Evolutionary conservation across 2,329 filamentous ascomycete species (phyloP).

Genomic region (Lasiodiplodia hormozganensis): DNA sequence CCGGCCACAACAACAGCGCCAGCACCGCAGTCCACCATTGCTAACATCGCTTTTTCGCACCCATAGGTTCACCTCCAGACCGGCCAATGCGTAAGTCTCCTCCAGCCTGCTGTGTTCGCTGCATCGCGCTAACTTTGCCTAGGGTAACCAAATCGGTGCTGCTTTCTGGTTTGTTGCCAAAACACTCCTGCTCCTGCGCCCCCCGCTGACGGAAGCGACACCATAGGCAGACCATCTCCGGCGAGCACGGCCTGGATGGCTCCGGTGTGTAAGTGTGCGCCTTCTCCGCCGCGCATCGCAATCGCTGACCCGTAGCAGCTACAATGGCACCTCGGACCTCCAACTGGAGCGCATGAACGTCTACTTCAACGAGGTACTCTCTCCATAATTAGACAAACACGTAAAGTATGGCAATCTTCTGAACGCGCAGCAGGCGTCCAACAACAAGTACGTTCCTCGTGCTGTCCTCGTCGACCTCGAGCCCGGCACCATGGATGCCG

Average conservation of each 20-base stretch:
- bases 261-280: slow-evolving; percentile 80
- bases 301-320: slow-evolving; percentile 61
- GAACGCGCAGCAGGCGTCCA: slow-evolving; percentile 71
- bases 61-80: slow-evolving; percentile 98
- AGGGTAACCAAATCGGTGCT: slow-evolving; percentile 99
- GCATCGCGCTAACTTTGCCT: slow-evolving; percentile 42
- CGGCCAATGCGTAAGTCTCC: slow-evolving; percentile 90
- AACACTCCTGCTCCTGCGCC: slow-evolving; percentile 4
- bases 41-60: slow-evolving; percentile 60
- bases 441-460: slow-evolving; percentile 99
- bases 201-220: slow-evolving; percentile 33
- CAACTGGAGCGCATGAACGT: slow-evolving; percentile 99
- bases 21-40: slow-evolving; percentile 55
- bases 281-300: slow-evolving; percentile 5
- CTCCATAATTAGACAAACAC: slow-evolving; percentile 29
- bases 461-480: slow-evolving; percentile 99
- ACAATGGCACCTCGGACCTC: slow-evolving; percentile 97
- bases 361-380: slow-evolving; percentile 89
- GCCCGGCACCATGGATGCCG: slow-evolving; percentile 99
- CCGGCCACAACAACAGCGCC: slow-evolving; percentile 34
- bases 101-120: slow-evolving; percentile 28
- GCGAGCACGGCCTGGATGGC: slow-evolving; percentile 92
- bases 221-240: slow-evolving; percentile 61
- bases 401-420: slow-evolving; percentile 38
- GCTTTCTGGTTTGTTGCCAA: slow-evolving; percentile 83